These are phyloP conservation scores for Sophora flavescens DNA, from an alignment of 306 rosid species.

Conservation along the genomic window DNA sequence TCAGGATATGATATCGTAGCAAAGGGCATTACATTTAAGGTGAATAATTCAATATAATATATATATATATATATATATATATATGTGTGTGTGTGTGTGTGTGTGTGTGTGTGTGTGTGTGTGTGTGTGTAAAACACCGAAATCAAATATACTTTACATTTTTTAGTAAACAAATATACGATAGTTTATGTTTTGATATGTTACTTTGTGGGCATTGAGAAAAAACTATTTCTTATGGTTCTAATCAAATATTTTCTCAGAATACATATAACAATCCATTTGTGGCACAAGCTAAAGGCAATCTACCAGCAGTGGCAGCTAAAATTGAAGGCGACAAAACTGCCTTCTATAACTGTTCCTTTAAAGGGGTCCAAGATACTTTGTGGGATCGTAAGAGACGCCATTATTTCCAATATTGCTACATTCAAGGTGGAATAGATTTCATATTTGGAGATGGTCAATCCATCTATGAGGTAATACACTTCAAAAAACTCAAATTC, in stretches of 20 bases:
- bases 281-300: no score
- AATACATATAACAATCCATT: conserved; percentile 30
- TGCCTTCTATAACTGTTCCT: conserved; percentile 35
- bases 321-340: conserved; percentile 42
- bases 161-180: no score
- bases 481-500: background rate
- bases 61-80: no score
- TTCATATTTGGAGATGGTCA: conserved; percentile 56
- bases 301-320: conserved; percentile 47
- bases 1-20: conserved; percentile 22
- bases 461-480: conserved; percentile 50
- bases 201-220: background rate
- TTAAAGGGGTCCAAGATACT: conserved; percentile 56
- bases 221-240: background rate
- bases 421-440: conserved; percentile 53
- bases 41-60: background rate
- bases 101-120: no score
- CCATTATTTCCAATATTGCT: conserved; percentile 46
- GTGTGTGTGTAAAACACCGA: background rate
- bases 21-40: conserved; percentile 40
- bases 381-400: conserved; percentile 44
- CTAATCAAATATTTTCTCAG: conserved; percentile 21
- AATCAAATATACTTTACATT: background rate
- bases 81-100: no score
- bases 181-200: background rate